A percentile compares a stretch with the other conserved stretches of the same genome.
Conservation (phyloP, 2,329 filamentous ascomycete species). For the Fusarium brachygibbosum region DNA sequence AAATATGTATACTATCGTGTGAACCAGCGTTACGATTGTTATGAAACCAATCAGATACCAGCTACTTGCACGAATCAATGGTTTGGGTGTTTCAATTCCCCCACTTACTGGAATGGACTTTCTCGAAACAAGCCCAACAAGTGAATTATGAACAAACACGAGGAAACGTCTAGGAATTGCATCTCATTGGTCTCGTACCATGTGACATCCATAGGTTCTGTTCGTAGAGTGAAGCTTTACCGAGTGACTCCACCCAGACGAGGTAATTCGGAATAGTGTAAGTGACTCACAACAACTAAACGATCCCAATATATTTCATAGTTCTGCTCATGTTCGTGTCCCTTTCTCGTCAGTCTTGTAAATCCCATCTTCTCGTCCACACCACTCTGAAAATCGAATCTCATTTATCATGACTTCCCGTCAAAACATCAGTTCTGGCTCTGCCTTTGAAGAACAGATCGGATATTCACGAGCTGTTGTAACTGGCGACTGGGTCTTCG, state of each 20-base stretch:
- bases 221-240: not conserved
- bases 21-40: conserved; percentile 15
- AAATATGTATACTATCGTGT: conserved; percentile 45
- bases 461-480: conserved; percentile 69
- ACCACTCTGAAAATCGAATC: not conserved
- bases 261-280: conserved; percentile 20
- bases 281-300: conserved; percentile 24
- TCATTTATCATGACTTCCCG: conserved; percentile 50
- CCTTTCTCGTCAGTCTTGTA: not conserved
- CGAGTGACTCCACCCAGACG: not conserved
- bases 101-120: not conserved
- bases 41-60: conserved; percentile 23
- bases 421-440: conserved; percentile 63
- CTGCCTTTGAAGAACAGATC: conserved; percentile 65
- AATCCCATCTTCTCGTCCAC: not conserved
- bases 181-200: not conserved
- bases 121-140: not conserved
- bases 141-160: no score
- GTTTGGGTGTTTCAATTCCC: not conserved
- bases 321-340: not conserved
- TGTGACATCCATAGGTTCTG: not conserved
- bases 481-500: conserved; percentile 64
- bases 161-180: not conserved
- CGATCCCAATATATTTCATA: not conserved
- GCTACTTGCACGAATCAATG: conserved; percentile 17